Percentiles rank a stretch among this genome's conserved stretches.
Conservation (phyloP, 257 asterid species). For the Solanum pinnatisectum region DNA sequence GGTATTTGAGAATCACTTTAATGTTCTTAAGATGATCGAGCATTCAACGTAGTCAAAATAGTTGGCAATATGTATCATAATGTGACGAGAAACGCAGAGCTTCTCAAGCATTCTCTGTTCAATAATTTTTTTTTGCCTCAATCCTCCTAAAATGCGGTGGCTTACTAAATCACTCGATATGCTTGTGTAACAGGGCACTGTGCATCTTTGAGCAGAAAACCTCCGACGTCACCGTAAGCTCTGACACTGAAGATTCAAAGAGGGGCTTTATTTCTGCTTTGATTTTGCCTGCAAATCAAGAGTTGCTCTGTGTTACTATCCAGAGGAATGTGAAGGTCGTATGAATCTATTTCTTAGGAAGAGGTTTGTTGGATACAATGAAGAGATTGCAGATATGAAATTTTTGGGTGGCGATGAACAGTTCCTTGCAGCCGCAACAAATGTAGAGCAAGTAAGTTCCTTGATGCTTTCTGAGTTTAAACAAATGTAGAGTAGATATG, state of each 20-base stretch:
- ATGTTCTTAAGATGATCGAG: background rate
- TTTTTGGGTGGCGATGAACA: slow-evolving; percentile 89
- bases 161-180: background rate
- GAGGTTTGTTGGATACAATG: slow-evolving; percentile 87
- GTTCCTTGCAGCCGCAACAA: slow-evolving; percentile 83
- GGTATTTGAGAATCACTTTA: slow-evolving; percentile 31
- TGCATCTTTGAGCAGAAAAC: slow-evolving; percentile 74
- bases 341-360: slow-evolving; percentile 46
- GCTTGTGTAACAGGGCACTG: slow-evolving; percentile 44
- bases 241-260: slow-evolving; percentile 55
- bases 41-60: no score
- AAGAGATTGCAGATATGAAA: slow-evolving; percentile 89
- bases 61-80: no score
- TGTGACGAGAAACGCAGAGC: background rate
- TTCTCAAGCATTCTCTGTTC: background rate
- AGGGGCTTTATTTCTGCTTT: slow-evolving; percentile 78
- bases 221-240: slow-evolving; percentile 61
- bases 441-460: slow-evolving; percentile 72
- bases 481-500: no score
- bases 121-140: background rate
- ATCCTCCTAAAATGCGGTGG: background rate
- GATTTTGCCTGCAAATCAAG: slow-evolving; percentile 66
- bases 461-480: background rate
- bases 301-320: slow-evolving; percentile 67
- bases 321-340: slow-evolving; percentile 35